A percentile compares a stretch with the other conserved stretches of the same genome.
Evolutionary conservation across 2,329 filamentous ascomycete genomes (phyloP).

Genomic region (Aspergillus chevalieri): DNA sequence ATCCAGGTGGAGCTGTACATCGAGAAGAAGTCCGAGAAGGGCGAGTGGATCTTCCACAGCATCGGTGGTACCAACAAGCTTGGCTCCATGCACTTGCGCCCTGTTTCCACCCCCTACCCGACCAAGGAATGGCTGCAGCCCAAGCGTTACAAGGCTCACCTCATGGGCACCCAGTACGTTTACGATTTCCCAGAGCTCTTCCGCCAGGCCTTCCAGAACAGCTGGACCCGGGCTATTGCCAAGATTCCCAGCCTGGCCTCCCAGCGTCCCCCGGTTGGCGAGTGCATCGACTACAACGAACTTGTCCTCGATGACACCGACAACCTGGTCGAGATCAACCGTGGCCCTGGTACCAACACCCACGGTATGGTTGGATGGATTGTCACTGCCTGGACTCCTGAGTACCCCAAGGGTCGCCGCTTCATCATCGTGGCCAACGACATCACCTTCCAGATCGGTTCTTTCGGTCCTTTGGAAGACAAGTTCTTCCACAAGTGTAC

Average conservation of each 20-base stretch:
- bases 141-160: conserved; percentile 97
- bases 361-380: conserved; percentile 99
- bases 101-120: conserved; percentile 86
- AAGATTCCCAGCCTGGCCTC: conserved; percentile 67
- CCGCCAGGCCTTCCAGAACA: conserved; percentile 95
- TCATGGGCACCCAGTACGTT: conserved; percentile 98
- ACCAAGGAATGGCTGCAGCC: conserved; percentile 99
- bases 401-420: conserved; percentile 85
- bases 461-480: conserved; percentile 93
- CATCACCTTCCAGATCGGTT: conserved; percentile 98
- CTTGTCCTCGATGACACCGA: conserved; percentile 92
- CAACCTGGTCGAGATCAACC: conserved; percentile 84
- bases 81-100: conserved; percentile 86
- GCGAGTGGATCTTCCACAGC: conserved; percentile 97
- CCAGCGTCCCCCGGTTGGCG: conserved; percentile 76
- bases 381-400: conserved; percentile 86
- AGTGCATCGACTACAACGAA: conserved; percentile 91
- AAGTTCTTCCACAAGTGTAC: conserved; percentile 99
- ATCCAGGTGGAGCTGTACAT: conserved; percentile 97
- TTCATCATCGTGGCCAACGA: conserved; percentile 98
- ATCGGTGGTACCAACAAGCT: conserved; percentile 94
- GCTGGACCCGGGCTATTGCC: conserved; percentile 71
- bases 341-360: conserved; percentile 89
- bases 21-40: conserved; percentile 96
- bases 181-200: conserved; percentile 99